Evolutionary conservation across 2,329 filamentous ascomycete species (phyloP), one percentile per base, ranked within the genome.

Genomic region (Arthrobotrys megalospora): DNA sequence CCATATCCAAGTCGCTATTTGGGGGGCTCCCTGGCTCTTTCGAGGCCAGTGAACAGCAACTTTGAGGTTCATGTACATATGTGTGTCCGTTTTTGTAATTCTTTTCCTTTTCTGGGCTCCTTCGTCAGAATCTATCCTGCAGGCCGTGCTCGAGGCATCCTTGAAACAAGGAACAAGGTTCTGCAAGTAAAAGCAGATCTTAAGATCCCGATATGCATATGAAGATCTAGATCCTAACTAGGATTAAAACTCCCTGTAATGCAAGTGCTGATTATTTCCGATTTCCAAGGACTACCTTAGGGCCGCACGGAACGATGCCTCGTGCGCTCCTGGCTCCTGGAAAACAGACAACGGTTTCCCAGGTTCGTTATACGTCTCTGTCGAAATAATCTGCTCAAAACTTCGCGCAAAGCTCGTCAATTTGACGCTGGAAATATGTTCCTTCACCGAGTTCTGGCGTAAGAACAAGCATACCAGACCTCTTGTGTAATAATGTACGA

Each of bases 131-230:
- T 36, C 14, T 19, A 64, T 14, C 58, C 4, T 64, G 43, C 10
- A 52, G 16, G 34, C 38, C 60, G 12, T 63, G 38, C 38, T 45
- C 19, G 43, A 63, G 43, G 36, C 16, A 47, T 38, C 41, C 38
- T 64, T 64, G 60, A 64, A 72, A 65, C 58, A 72, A 28, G 58
- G 67, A 71, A 64, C 60, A 65, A 58, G 68, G 60, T 52, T 41
- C 11, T 48, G 43, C 32, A 19, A 2, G 32, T 10, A 45, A 32
- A 69, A 34, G 64, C 19, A 45, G 53, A 75, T 75, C 62, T 75
- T 75, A 75, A 75, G 70, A 75, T 69, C 71, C 36, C 64, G 24
- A 67, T 47, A 45, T 68, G 63, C 45, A 75, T 76, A 69, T 48
- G 53, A 45, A 67, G 55, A 76, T 76, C 71, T 67, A 53, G 53